Evolutionary conservation across 2,329 filamentous ascomycete genomes (phyloP), one percentile per base, ranked within the genome.

Genomic region (Ophiostoma perfectum): DNA sequence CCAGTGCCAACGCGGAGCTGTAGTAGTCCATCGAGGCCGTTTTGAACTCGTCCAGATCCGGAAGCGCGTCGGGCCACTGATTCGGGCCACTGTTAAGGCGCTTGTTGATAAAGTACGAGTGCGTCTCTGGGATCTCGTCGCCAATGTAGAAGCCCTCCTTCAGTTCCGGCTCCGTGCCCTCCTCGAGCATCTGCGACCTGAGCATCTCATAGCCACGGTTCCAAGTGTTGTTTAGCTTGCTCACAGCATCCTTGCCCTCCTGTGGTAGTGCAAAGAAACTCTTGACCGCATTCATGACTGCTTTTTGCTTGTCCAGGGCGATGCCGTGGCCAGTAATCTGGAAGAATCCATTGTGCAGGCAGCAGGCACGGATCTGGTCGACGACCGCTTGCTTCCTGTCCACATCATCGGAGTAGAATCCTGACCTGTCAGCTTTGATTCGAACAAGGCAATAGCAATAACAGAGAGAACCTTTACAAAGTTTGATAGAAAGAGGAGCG

Each of bases 281-380:
- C 72, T 80, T 78, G 16, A 80, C 76, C 2, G 78, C 76, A 16
- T 78, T 71, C 69, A 85, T 77, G 2, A 80, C 77, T 2, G 74
- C 73, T 9, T 78, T 70, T 71, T 81, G 82, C 16, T 82, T 74
- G 4, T 72, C 69, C 5, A 76, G 70, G 1, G 80, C 74, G 4
- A 86, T 77, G 3, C 78, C 76, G 72, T 86, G 83, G 7, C 80
- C 80, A 7, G 77, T 77, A 65, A 86, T 78, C 72, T 84, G 82
- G 75, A 86, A 84, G 75, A 85, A 85, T 4, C 83, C 83, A 77
- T 83, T 72, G 76, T 79, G 74, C 18, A 78, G 74, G 70, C 81
- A 83, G 65, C 80, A 80, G 42, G 75, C 72, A 5, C 80, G 76
- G 65, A 72, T 70, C 66, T 71, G 71, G 41, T 69, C 64, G 2